Percentiles rank a stretch among this genome's conserved stretches.
Evolutionary conservation across 2,329 filamentous ascomycete genomes (phyloP).

Genomic region (Fusarium albidum): DNA sequence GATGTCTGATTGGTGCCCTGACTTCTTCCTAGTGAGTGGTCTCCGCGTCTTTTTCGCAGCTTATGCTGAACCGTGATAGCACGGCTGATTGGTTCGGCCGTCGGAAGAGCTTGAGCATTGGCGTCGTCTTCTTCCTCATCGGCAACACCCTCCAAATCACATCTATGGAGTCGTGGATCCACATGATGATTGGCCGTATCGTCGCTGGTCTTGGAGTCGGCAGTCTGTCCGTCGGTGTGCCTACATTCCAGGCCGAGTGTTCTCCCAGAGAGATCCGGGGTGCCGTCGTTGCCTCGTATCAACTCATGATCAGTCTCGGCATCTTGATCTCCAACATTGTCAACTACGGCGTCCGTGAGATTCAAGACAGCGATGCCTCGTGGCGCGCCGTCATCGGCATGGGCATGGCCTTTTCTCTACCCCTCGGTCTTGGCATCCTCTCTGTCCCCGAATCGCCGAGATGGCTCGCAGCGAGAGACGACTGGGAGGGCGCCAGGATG

Average conservation of each 20-base stretch:
- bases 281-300: constrained; percentile 69
- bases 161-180: constrained; percentile 65
- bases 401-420: constrained; percentile 58
- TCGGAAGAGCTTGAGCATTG: constrained; percentile 59
- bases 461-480: constrained; percentile 57
- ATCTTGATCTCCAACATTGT: constrained; percentile 65
- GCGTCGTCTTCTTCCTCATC: constrained; percentile 65
- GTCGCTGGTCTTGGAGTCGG: constrained; percentile 59
- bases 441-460: constrained; percentile 63
- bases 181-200: constrained; percentile 64
- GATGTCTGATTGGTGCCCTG: constrained; percentile 62
- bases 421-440: constrained; percentile 60
- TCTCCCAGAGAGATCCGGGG: constrained; percentile 68
- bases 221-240: constrained; percentile 68
- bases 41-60: no score
- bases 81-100: constrained; percentile 65
- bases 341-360: constrained; percentile 58
- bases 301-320: constrained; percentile 75
- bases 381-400: constrained; percentile 70
- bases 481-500: constrained; percentile 55
- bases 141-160: constrained; percentile 73
- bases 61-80: constrained; percentile 24
- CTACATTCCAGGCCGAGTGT: constrained; percentile 71
- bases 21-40: constrained; percentile 52
- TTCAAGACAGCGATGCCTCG: constrained; percentile 51